Percentiles rank a stretch among this genome's conserved stretches.
Conservation (phyloP, 345 rosid species). For the Microthlaspi erraticum region DNA sequence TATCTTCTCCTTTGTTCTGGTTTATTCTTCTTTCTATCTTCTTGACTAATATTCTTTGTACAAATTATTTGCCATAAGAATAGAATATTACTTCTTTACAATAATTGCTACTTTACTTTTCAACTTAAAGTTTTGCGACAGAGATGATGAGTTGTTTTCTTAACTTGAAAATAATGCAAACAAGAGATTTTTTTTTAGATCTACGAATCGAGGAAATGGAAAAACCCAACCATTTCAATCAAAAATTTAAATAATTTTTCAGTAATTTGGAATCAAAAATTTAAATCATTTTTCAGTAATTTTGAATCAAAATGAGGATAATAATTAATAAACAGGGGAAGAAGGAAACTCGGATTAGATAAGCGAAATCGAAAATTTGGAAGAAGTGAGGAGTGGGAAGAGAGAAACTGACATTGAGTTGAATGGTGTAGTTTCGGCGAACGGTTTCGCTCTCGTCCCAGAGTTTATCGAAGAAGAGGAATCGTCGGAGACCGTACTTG, state of each 20-base stretch:
- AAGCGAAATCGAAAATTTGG: not conserved
- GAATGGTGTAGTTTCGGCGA: slow-evolving; percentile 61
- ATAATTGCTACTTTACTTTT: slow-evolving; percentile 11
- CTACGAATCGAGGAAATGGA: not conserved
- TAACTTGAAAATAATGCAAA: slow-evolving; percentile 3
- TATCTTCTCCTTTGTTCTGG: slow-evolving; percentile 24
- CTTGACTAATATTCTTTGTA: slow-evolving; percentile 34
- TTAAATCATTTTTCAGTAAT: too few relatives aligned
- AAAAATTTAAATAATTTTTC: not conserved
- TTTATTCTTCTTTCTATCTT: not conserved
- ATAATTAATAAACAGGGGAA: too few relatives aligned
- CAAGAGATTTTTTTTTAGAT: not conserved
- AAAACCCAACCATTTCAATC: not conserved
- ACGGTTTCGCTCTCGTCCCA: slow-evolving; percentile 87
- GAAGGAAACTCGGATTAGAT: not conserved
- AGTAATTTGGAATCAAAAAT: too few relatives aligned
- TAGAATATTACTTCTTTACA: slow-evolving; percentile 27
- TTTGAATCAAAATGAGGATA: too few relatives aligned
- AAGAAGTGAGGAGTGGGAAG: too few relatives aligned
- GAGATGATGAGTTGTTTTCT: slow-evolving; percentile 38
- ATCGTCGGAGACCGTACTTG: slow-evolving; percentile 72
- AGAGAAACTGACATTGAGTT: slow-evolving; percentile 69
- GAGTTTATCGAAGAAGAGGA: slow-evolving; percentile 88
- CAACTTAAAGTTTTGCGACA: not conserved
- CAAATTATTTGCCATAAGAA: slow-evolving; percentile 23